These are phyloP conservation scores for Yamadazyma mexicana DNA, from an alignment of 1,139 yeast genomes.

Conservation along the genomic window DNA sequence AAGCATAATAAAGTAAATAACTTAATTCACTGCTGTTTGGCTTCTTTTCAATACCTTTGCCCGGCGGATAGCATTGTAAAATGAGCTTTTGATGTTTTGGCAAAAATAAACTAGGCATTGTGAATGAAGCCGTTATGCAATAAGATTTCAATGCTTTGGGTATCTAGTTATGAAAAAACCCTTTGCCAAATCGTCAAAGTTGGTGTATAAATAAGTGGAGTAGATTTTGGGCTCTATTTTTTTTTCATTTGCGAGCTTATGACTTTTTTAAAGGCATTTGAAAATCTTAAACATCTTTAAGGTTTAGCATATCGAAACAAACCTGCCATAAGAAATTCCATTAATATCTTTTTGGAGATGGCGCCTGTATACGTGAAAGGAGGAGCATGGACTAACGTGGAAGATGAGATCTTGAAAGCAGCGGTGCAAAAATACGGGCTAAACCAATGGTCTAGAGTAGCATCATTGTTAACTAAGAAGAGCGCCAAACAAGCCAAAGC, in stretches of 20 bases:
- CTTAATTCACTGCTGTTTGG: constrained; percentile 92
- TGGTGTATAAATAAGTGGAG: constrained; percentile 1
- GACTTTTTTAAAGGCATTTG: not conserved
- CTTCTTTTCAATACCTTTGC: constrained; percentile 78
- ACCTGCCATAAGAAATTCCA: too few relatives aligned
- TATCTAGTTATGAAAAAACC: too few relatives aligned
- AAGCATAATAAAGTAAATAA: constrained; percentile 86
- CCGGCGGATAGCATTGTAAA: constrained; percentile 90
- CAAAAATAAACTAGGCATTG: constrained; percentile 37
- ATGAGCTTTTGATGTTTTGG: constrained; percentile 91
- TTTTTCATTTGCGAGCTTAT: constrained; percentile 2
- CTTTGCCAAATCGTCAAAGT: not conserved
- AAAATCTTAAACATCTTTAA: not conserved
- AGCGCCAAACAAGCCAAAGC: constrained; percentile 92
- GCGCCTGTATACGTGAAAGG: constrained; percentile 83
- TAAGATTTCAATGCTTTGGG: not conserved
- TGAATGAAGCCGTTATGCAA: not conserved
- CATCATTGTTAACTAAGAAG: constrained; percentile 81
- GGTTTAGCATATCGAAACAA: too few relatives aligned
- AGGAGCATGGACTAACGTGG: constrained; percentile 89
- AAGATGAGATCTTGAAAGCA: constrained; percentile 86
- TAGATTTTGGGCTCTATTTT: not conserved
- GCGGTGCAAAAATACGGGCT: constrained; percentile 92
- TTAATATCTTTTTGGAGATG: constrained; percentile 14
- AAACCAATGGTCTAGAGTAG: constrained; percentile 92